Percentiles rank a stretch among this genome's conserved stretches.
Conservation (phyloP, 2,329 filamentous ascomycete genomes). For the Monosporascus sp. region DNA sequence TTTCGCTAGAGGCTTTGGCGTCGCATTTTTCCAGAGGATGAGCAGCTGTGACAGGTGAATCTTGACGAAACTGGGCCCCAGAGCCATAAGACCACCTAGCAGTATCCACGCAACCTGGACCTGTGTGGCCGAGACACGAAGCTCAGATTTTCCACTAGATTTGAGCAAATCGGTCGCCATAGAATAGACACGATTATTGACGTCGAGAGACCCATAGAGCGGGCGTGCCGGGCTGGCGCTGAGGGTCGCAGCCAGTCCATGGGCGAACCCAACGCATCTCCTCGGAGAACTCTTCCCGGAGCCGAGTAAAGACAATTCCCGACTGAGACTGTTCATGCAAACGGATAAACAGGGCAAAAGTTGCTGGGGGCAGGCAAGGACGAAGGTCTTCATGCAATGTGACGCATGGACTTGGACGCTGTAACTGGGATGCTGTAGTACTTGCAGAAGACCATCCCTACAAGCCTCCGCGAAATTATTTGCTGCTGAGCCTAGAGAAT, state of each 20-base stretch:
- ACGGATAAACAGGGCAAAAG: conserved; percentile 86
- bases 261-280: conserved; percentile 83
- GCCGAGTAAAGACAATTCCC: conserved; percentile 75
- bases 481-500: conserved; percentile 75
- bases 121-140: conserved; percentile 87
- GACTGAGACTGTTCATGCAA: conserved; percentile 89
- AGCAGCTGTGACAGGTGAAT: conserved; percentile 94
- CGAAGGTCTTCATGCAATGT: conserved; percentile 78
- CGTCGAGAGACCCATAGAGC: conserved; percentile 89
- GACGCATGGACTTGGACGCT: conserved; percentile 90
- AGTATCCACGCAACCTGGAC: conserved; percentile 98
- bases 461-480: conserved; percentile 75
- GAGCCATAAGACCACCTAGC: conserved; percentile 91
- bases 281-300: conserved; percentile 73
- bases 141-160: conserved; percentile 82
- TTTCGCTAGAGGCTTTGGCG: conserved; percentile 89
- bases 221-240: conserved; percentile 86
- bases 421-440: conserved; percentile 91
- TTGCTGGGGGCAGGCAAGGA: conserved; percentile 87
- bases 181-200: conserved; percentile 84
- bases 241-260: conserved; percentile 83
- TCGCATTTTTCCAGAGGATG: conserved; percentile 92
- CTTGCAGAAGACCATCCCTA: conserved; percentile 81
- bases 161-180: conserved; percentile 92
- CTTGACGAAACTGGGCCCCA: conserved; percentile 97